Percentiles rank a stretch among this genome's conserved stretches.
Evolutionary conservation across 768 basidiomycete genomes (phyloP).

Genomic region (Thelephora ganbajun): DNA sequence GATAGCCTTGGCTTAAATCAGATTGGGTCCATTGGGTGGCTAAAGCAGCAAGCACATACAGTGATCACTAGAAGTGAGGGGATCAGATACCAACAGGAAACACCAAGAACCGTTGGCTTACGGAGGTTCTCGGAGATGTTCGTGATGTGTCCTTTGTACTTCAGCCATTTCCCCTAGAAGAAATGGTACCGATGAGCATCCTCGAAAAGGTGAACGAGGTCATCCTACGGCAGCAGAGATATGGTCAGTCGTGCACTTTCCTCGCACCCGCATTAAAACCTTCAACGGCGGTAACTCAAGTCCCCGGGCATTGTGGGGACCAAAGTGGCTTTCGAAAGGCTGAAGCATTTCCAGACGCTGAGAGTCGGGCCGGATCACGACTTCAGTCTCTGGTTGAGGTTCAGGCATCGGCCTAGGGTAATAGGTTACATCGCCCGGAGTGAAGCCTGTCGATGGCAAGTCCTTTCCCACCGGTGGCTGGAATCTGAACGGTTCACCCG

Average conservation of each 20-base stretch:
- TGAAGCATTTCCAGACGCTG: constrained; percentile 77
- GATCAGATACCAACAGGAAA: neutral
- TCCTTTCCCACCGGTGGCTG: constrained; percentile 71
- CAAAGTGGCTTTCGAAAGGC: constrained; percentile 76
- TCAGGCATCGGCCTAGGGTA: constrained; percentile 64
- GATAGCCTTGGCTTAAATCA: constrained; percentile 34
- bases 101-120: constrained; percentile 24
- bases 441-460: constrained; percentile 75
- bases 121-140: constrained; percentile 94
- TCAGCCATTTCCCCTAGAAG: constrained; percentile 85
- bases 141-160: constrained; percentile 93
- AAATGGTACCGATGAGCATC: neutral
- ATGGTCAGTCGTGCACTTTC: constrained; percentile 99
- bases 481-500: constrained; percentile 77
- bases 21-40: neutral
- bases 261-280: constrained; percentile 81
- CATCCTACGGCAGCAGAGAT: constrained; percentile 81
- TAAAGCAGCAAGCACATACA: constrained; percentile 20
- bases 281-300: constrained; percentile 72
- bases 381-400: constrained; percentile 62
- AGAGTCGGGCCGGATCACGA: constrained; percentile 67
- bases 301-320: constrained; percentile 30
- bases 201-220: neutral
- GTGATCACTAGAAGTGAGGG: constrained; percentile 59
- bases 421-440: constrained; percentile 55